Evolutionary conservation across 2,329 filamentous ascomycete genomes (phyloP).

Genomic region (Coniochaeta hoffmannii): DNA sequence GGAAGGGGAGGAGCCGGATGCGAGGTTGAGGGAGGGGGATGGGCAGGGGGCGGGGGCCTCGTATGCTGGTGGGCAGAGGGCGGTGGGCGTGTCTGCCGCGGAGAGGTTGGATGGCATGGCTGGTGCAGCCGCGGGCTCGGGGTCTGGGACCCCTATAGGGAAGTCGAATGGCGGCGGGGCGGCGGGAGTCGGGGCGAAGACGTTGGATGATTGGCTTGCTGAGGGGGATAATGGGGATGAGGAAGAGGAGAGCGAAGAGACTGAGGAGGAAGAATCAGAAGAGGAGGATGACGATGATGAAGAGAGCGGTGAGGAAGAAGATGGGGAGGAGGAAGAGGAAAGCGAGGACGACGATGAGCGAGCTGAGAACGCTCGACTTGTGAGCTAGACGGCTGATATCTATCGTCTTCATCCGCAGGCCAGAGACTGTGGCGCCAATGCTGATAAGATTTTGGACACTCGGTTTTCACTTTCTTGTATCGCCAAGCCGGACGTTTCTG

Average conservation of each 20-base stretch:
- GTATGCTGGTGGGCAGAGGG: constrained; percentile 31
- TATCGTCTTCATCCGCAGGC: too few species aligned
- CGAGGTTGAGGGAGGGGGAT: constrained; percentile 64
- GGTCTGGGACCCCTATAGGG: constrained; percentile 40
- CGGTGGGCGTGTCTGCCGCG: constrained; percentile 43
- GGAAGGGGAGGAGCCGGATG: constrained; percentile 71
- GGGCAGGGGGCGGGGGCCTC: constrained; percentile 33
- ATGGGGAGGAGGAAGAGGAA: constrained; percentile 41
- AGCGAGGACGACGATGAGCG: constrained; percentile 26
- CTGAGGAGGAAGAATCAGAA: constrained; percentile 37
- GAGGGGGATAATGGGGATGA: constrained; percentile 58
- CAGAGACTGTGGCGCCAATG: not conserved
- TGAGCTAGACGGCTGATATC: not conserved
- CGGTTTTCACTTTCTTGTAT: too few species aligned
- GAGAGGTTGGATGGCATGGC: constrained; percentile 56
- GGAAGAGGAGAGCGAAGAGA: constrained; percentile 43
- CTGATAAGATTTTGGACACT: too few species aligned
- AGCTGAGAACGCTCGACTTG: constrained; percentile 1
- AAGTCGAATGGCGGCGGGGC: constrained; percentile 31
- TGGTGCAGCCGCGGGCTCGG: constrained; percentile 28
- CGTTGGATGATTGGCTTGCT: constrained; percentile 86
- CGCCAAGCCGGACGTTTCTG: too few species aligned
- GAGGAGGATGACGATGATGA: constrained; percentile 45
- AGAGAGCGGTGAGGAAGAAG: constrained; percentile 42
- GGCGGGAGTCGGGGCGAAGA: constrained; percentile 53